A percentile compares a stretch with the other conserved stretches of the same genome.
Conservation (phyloP, 441 rosid species). For the Bocquillonia castaneifolia region DNA sequence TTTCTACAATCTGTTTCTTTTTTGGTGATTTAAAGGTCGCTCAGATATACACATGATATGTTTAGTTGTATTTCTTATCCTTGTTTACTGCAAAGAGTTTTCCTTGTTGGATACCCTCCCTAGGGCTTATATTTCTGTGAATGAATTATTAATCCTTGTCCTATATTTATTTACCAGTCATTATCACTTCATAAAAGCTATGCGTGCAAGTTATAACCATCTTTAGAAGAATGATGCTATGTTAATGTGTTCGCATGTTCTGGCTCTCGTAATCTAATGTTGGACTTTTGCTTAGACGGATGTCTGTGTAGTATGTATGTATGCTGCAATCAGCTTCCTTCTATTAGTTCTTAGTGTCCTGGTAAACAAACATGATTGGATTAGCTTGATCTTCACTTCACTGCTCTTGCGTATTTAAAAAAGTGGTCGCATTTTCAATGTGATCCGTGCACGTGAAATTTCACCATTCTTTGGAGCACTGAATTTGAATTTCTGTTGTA, state of each 20-base stretch:
- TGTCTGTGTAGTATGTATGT: background rate
- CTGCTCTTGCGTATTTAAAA: background rate
- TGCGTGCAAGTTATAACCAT: background rate
- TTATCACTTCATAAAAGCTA: conserved; percentile 24
- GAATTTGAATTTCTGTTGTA: background rate
- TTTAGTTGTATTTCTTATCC: background rate
- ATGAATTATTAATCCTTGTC: background rate
- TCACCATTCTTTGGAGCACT: conserved; percentile 1
- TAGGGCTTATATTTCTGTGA: background rate
- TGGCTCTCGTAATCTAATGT: background rate
- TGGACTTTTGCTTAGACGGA: background rate
- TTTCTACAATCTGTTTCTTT: background rate
- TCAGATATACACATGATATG: background rate
- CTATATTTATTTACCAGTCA: background rate
- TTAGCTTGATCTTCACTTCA: background rate
- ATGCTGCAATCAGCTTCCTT: background rate
- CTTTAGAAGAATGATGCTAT: background rate
- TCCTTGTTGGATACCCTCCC: background rate
- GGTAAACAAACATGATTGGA: background rate
- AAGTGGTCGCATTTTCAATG: background rate
- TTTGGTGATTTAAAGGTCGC: background rate
- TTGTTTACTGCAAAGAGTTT: background rate
- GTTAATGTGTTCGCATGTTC: background rate
- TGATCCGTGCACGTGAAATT: background rate
- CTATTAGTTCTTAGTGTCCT: background rate